These are phyloP conservation scores for Corylus americana DNA, from an alignment of 306 rosid genomes.

Conservation along the genomic window DNA sequence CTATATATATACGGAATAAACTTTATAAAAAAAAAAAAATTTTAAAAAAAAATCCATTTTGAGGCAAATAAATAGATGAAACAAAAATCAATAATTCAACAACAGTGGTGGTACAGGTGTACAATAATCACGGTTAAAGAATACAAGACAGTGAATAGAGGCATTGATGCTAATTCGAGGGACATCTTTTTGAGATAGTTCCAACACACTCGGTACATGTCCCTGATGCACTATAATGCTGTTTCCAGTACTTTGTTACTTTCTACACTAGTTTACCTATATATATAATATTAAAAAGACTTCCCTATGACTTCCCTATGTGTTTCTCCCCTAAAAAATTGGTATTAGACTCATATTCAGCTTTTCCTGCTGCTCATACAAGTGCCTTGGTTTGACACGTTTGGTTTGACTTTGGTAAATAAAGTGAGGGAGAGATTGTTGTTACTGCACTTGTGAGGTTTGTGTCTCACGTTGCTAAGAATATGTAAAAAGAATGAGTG, in stretches of 20 bases:
- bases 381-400: too few relatives aligned
- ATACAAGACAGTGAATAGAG: constrained; percentile 46
- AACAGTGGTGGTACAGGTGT: constrained; percentile 22
- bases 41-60: constrained; percentile 1
- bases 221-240: constrained; percentile 40
- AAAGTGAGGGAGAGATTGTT: too few relatives aligned
- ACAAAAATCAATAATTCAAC: constrained; percentile 5
- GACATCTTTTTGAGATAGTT: constrained; percentile 55
- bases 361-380: too few relatives aligned
- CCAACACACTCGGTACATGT: constrained; percentile 40
- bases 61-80: background rate
- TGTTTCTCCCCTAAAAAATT: too few relatives aligned
- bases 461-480: too few relatives aligned
- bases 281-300: too few relatives aligned
- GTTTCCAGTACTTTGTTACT: constrained; percentile 6
- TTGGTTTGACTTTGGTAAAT: too few relatives aligned
- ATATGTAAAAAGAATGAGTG: too few relatives aligned
- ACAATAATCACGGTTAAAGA: constrained; percentile 22
- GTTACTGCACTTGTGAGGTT: too few relatives aligned
- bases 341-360: too few relatives aligned
- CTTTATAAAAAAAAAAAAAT: background rate
- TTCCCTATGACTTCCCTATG: too few relatives aligned
- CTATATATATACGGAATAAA: background rate
- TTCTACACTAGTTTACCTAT: too few relatives aligned
- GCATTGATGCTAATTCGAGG: constrained; percentile 41